Conservation (phyloP, 1,284 basidiomycete genomes). For the Irpex sp. region DNA sequence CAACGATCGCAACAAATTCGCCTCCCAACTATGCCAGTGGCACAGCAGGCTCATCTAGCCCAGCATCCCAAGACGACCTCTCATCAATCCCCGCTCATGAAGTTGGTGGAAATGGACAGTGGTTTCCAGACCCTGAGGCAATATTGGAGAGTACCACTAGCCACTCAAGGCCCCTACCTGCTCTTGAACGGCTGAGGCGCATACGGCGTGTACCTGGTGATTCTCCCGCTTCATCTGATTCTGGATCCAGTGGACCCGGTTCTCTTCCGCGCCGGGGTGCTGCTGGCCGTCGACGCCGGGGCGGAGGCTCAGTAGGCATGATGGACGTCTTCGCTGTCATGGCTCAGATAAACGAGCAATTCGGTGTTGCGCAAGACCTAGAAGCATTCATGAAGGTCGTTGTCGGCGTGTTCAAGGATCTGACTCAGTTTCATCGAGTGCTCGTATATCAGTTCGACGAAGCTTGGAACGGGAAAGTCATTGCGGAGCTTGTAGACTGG, state of each 20-base stretch:
- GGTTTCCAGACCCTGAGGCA: conserved; percentile 53
- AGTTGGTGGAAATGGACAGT: conserved; percentile 37
- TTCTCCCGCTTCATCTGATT: conserved; percentile 10
- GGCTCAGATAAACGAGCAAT: conserved; percentile 84
- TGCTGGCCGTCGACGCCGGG: conserved; percentile 19
- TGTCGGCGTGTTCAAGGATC: conserved; percentile 79
- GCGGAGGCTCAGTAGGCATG: conserved; percentile 50
- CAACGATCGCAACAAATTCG: not conserved
- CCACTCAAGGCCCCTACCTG: conserved; percentile 69
- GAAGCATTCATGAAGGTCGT: conserved; percentile 75
- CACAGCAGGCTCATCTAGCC: conserved; percentile 8
- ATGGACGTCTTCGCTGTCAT: conserved; percentile 83
- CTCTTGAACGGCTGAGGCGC: conserved; percentile 67
- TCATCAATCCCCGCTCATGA: conserved; percentile 16
- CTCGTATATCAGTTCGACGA: conserved; percentile 87
- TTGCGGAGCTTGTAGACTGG: conserved; percentile 85
- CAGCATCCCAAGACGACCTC: not conserved
- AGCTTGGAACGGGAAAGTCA: conserved; percentile 72
- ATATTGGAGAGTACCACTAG: conserved; percentile 77
- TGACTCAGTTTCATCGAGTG: conserved; percentile 85
- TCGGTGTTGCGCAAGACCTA: conserved; percentile 68
- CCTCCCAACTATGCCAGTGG: conserved; percentile 1
- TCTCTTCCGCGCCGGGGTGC: conserved; percentile 13
- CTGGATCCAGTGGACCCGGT: conserved; percentile 21
- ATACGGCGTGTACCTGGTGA: conserved; percentile 28